Percentiles rank a stretch among this genome's conserved stretches.
Conservation (phyloP, 108 stramenopile species). For the Cyclotella sp. region DNA sequence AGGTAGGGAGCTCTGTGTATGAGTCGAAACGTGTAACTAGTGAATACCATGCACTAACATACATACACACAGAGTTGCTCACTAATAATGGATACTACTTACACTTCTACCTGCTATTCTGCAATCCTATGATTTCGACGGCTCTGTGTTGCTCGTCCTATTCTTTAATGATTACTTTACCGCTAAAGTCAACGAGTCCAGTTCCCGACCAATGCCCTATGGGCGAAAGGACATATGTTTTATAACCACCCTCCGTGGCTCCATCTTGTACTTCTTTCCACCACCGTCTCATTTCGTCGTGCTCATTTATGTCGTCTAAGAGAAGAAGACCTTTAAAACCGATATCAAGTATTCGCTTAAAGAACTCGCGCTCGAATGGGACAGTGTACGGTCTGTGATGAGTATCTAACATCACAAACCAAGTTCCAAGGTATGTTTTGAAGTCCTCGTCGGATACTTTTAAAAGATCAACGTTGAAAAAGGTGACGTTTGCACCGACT, state of each 20-base stretch:
- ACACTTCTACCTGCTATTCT: too few species aligned
- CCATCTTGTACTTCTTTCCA: slow-evolving; percentile 40
- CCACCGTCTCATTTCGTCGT: slow-evolving; percentile 34
- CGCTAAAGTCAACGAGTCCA: slow-evolving; percentile 37
- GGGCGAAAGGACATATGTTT: slow-evolving; percentile 19
- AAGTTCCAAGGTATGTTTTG: slow-evolving; percentile 22
- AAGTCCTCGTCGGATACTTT: slow-evolving; percentile 30
- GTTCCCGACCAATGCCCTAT: slow-evolving; percentile 36
- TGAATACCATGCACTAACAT: too few species aligned
- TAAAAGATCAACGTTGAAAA: slow-evolving; percentile 39
- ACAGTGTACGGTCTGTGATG: slow-evolving; percentile 34
- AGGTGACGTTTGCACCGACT: slow-evolving; percentile 26
- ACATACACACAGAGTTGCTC: too few species aligned
- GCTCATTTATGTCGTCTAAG: slow-evolving; percentile 19
- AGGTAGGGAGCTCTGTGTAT: too few species aligned
- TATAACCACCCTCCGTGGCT: slow-evolving; percentile 16
- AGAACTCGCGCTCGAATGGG: slow-evolving; percentile 46
- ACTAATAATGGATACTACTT: too few species aligned
- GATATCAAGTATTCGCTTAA: slow-evolving; percentile 33
- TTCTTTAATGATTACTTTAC: slow-evolving; percentile 26
- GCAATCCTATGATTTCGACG: too few species aligned
- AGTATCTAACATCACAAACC: slow-evolving; percentile 48
- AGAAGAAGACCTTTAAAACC: slow-evolving; percentile 12
- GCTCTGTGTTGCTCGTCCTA: too few species aligned
- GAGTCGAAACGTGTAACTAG: too few species aligned